A percentile compares a stretch with the other conserved stretches of the same genome.
phyloP scores from a whole-genome alignment of 495 filamentous ascomycete species.

The Bombardia bombarda region DNA sequence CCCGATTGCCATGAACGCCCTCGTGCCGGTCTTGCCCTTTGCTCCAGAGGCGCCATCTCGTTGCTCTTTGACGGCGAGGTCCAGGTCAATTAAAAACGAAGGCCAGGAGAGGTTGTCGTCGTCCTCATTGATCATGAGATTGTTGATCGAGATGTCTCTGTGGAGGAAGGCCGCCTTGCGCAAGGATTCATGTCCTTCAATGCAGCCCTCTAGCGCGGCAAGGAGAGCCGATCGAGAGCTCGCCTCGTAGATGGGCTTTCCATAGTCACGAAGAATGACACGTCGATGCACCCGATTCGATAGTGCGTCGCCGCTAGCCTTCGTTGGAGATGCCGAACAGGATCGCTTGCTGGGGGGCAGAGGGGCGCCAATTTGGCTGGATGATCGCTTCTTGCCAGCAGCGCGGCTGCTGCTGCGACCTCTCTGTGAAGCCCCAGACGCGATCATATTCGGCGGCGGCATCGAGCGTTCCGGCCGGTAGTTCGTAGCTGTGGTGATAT shows the following conservation, averaged over 20 bases:
- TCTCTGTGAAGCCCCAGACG: constrained; percentile 10
- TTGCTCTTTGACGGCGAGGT: constrained; percentile 30
- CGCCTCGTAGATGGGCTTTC: constrained; percentile 2
- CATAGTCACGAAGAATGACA: constrained; percentile 1
- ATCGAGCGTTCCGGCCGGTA: constrained; percentile 19
- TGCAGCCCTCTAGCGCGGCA: constrained; percentile 29
- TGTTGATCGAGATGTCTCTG: constrained; percentile 27
- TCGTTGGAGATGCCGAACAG: constrained; percentile 1
- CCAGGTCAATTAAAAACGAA: constrained; percentile 35
- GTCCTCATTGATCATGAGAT: constrained; percentile 35
- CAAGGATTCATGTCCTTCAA: constrained; percentile 13
- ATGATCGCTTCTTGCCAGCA: constrained; percentile 27
- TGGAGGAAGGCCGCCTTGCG: constrained; percentile 17
- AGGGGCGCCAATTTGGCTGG: constrained; percentile 14
- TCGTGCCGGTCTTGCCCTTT: constrained; percentile 34
- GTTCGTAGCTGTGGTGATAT: constrained; percentile 29
- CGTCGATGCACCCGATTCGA: constrained; percentile 7
- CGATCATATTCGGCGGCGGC: constrained; percentile 6
- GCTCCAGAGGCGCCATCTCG: constrained; percentile 26
- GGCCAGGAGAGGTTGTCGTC: constrained; percentile 13
- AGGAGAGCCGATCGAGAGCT: constrained; percentile 20
- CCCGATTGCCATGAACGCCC: constrained; percentile 41
- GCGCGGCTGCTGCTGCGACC: constrained; percentile 14
- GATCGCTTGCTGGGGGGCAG: constrained; percentile 10
- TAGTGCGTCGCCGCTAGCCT: constrained; percentile 13